Evolutionary conservation across 1,139 yeast species (phyloP), one percentile per base, ranked within the genome.

Genomic region (Diutina rugosa): DNA sequence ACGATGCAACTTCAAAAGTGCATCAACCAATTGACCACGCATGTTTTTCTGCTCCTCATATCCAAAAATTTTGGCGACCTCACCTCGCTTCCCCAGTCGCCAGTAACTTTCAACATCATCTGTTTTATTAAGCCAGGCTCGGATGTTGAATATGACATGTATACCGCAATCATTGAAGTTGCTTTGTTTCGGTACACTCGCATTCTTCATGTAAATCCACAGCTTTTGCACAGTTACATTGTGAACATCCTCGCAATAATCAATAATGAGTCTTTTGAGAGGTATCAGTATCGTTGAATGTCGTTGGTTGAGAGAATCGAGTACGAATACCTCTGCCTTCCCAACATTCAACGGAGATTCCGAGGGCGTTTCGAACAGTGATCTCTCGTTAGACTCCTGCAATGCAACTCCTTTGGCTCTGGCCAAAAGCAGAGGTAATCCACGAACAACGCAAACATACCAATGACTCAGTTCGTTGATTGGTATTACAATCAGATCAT

Each of bases 121-220:
- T 0, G 85, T 82, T 55, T 78, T 69, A 46, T 73, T 70, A 55
- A 89, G 72, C 72, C 91, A 87, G 62, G 79, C 80, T 59, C 80
- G 78, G 14, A 88, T 80, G 64, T 89, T 93, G 63, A 86, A 86
- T 30, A 95, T 85, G 5, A 93, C 87, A 70, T 89, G 97, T 28
- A 95, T 82, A 1, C 99, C 99, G 71, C 99, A 95, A 67, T 95
- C 99, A 65, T 91, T 89, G 69, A 85, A 84, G 66, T 95, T 95
- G 55, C 84, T 83, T 65, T 95, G 99, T 59, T 79, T 83, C 0
- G 97, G 97, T 0, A 90, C 95, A 35, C 72, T 66, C 6, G 87
- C 86, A 4, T 75, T 72, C 56, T 74, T 69, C 41, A 76, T 69
- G 30, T 69, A 63, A 18, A 82, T 72, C 55, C 74, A 76, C 5